Conservation (phyloP, 2,329 filamentous ascomycete genomes). For the Aspergillus brunneoviolaceus region DNA sequence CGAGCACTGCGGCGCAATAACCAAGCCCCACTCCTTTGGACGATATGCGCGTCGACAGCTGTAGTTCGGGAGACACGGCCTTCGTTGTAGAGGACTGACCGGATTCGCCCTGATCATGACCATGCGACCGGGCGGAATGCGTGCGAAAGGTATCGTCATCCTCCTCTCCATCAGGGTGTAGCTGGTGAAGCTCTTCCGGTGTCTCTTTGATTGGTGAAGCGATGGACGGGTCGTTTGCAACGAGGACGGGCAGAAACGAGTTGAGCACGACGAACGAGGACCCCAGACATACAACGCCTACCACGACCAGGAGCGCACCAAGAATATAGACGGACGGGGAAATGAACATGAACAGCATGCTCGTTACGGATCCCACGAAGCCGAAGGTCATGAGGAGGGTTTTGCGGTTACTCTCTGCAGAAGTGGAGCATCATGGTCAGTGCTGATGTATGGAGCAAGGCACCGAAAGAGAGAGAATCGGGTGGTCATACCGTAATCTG, state of each 20-base stretch:
- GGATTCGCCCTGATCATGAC: constrained; percentile 8
- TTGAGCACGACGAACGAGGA: constrained; percentile 90
- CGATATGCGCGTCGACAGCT: constrained; percentile 81
- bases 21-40: constrained; percentile 86
- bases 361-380: constrained; percentile 71
- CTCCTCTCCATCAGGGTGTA: constrained; percentile 19
- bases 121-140: not conserved
- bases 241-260: constrained; percentile 83
- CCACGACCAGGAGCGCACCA: constrained; percentile 74
- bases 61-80: constrained; percentile 62
- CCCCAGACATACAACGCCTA: constrained; percentile 86
- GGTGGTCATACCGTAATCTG: constrained; percentile 72
- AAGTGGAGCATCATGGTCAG: not conserved
- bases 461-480: too few relatives aligned
- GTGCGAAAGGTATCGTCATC: not conserved
- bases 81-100: not conserved
- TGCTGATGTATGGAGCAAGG: not conserved
- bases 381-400: constrained; percentile 77
- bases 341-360: constrained; percentile 83
- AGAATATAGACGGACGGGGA: constrained; percentile 72
- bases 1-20: constrained; percentile 77
- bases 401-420: constrained; percentile 62
- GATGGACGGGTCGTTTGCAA: constrained; percentile 70
- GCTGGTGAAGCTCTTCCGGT: constrained; percentile 25
- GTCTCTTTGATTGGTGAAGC: constrained; percentile 27